Conservation (phyloP, 2,329 filamentous ascomycete species). For the Colletotrichum eremochloae region DNA sequence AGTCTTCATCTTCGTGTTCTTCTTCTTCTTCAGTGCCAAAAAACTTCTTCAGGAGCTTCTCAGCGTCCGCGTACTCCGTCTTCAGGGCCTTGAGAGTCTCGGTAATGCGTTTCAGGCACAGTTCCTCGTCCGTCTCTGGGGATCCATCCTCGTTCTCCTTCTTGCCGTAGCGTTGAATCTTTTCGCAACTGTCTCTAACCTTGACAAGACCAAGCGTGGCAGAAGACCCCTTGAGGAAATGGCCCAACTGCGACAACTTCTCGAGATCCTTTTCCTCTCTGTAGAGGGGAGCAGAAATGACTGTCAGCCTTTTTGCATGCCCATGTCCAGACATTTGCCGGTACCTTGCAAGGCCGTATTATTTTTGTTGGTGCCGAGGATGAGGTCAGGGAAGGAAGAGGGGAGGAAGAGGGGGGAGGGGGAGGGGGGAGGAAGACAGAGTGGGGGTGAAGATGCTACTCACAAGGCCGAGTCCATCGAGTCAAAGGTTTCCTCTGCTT, state of each 20-base stretch:
- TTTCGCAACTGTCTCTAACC: slow-evolving; percentile 93
- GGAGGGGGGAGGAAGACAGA: slow-evolving; percentile 4
- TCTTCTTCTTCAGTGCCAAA: slow-evolving; percentile 53
- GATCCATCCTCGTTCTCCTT: slow-evolving; percentile 83
- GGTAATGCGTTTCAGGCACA: slow-evolving; percentile 78
- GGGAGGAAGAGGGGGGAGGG: slow-evolving; percentile 20
- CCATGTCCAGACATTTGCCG: not conserved
- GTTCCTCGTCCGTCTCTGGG: slow-evolving; percentile 73
- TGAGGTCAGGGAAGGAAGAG: not conserved
- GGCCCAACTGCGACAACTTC: slow-evolving; percentile 86
- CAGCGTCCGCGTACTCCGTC: slow-evolving; percentile 80
- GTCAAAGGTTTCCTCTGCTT: slow-evolving; percentile 86
- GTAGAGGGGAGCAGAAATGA: slow-evolving; percentile 37
- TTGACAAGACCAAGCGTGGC: slow-evolving; percentile 92
- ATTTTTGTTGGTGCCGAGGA: slow-evolving; percentile 2
- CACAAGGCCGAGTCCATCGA: slow-evolving; percentile 89
- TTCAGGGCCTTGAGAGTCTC: slow-evolving; percentile 80
- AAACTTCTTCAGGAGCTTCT: slow-evolving; percentile 78
- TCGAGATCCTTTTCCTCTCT: slow-evolving; percentile 78
- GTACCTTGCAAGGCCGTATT: not conserved
- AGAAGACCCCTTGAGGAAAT: slow-evolving; percentile 97
- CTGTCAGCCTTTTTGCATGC: slow-evolving; percentile 31
- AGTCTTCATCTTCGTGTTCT: slow-evolving; percentile 43
- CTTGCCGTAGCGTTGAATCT: slow-evolving; percentile 94
- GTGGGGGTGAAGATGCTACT: slow-evolving; percentile 54